Percentiles rank a stretch among this genome's conserved stretches.
Conservation (phyloP, 2,329 filamentous ascomycete species). For the Pseudophaeomoniella oleicola region DNA sequence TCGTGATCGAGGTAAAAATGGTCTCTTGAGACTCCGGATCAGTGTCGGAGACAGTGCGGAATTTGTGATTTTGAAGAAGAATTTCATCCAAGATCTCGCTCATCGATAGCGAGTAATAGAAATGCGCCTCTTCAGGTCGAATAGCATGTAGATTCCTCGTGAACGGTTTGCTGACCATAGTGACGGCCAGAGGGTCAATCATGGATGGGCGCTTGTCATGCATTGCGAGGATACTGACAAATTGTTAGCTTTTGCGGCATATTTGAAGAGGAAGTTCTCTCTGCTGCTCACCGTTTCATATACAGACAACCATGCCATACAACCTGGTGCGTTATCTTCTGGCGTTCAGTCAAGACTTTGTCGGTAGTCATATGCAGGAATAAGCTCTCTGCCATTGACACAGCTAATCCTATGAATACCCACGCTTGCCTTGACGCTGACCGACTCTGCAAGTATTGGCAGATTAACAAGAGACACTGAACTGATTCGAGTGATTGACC, state of each 20-base stretch:
- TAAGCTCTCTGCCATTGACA: constrained; percentile 32
- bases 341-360: background rate
- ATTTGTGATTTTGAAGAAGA: background rate
- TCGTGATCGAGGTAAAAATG: background rate
- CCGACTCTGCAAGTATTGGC: constrained; percentile 35
- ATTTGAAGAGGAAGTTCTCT: too few species aligned
- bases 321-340: background rate
- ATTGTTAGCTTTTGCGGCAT: too few species aligned
- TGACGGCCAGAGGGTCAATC: constrained; percentile 16
- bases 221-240: constrained; percentile 23
- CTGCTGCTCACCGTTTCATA: constrained; percentile 18
- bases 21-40: background rate
- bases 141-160: background rate
- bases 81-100: constrained; percentile 14
- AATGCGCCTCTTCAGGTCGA: background rate
- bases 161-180: constrained; percentile 7
- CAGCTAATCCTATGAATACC: constrained; percentile 32
- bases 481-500: constrained; percentile 25
- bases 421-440: constrained; percentile 33
- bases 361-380: constrained; percentile 16
- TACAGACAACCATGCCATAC: constrained; percentile 23
- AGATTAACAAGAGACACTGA: constrained; percentile 32
- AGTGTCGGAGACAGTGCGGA: background rate
- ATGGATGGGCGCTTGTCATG: constrained; percentile 21
- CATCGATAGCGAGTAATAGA: background rate